Evolutionary conservation across 306 rosid genomes (phyloP).

Genomic region (Aeschynomene evenia): DNA sequence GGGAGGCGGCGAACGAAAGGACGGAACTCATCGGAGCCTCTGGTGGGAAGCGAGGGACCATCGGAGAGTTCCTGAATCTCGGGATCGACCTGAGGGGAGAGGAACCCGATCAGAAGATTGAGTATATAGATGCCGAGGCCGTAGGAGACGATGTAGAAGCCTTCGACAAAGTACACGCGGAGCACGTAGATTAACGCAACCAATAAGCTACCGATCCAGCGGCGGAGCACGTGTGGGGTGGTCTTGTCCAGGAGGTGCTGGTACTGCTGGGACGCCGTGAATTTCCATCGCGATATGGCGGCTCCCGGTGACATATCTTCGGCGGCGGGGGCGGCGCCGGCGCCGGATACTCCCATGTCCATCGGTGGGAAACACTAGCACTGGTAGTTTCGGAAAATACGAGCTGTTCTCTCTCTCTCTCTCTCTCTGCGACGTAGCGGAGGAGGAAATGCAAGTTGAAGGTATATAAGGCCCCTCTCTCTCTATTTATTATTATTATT

Average conservation of each 20-base stretch:
- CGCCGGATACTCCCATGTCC: slow-evolving; percentile 53
- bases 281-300: slow-evolving; percentile 57
- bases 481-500: too few relatives aligned
- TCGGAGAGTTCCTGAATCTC: slow-evolving; percentile 59
- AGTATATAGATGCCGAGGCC: slow-evolving; percentile 91
- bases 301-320: slow-evolving; percentile 44
- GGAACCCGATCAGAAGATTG: slow-evolving; percentile 86
- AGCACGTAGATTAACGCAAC: slow-evolving; percentile 59
- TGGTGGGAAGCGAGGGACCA: slow-evolving; percentile 83
- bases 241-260: slow-evolving; percentile 80
- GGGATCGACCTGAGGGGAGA: slow-evolving; percentile 98
- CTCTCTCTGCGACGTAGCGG: background rate
- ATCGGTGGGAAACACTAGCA: slow-evolving; percentile 17
- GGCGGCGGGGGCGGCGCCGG: slow-evolving; percentile 11
- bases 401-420: background rate
- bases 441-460: background rate
- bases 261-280: slow-evolving; percentile 48
- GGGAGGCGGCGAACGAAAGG: slow-evolving; percentile 98
- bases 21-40: slow-evolving; percentile 91
- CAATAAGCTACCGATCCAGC: slow-evolving; percentile 68
- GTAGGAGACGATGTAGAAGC: slow-evolving; percentile 94
- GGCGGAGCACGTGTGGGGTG: slow-evolving; percentile 68
- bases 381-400: background rate
- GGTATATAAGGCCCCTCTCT: background rate
- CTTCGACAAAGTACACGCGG: slow-evolving; percentile 75